Conservation (phyloP, 768 basidiomycete genomes). For the Hygrocybe coccinea region DNA sequence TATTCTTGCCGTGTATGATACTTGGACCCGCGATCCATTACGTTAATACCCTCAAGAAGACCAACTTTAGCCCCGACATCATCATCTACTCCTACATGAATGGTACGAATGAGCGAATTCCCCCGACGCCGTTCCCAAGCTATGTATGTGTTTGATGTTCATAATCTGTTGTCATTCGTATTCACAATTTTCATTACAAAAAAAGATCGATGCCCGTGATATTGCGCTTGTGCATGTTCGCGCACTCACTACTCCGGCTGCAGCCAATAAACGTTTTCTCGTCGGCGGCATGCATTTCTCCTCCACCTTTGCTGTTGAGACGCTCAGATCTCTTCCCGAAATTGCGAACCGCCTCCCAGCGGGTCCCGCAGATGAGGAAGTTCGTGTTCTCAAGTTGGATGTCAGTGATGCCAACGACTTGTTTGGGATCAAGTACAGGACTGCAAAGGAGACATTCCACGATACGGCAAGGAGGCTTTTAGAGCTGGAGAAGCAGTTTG, state of each 20-base stretch:
- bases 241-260: background rate
- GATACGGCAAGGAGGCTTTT: background rate
- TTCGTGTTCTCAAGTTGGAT: background rate
- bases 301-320: background rate
- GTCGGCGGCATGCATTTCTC: background rate
- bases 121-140: background rate
- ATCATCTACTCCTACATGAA: background rate
- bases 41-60: background rate
- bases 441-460: background rate
- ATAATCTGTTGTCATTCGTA: background rate
- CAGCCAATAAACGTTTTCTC: slow-evolving; percentile 3
- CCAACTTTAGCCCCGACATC: background rate
- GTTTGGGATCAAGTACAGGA: slow-evolving; percentile 1
- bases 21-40: background rate
- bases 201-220: background rate
- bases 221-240: background rate
- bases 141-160: background rate
- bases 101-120: background rate
- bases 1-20: background rate
- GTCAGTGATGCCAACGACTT: background rate
- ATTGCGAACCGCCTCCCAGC: background rate
- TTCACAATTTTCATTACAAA: no score
- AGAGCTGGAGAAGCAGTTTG: background rate
- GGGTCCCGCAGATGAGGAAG: background rate
- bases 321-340: background rate